phyloP scores from a whole-genome alignment of 1,284 basidiomycete species.

The Gastroboletus turbinatus region DNA sequence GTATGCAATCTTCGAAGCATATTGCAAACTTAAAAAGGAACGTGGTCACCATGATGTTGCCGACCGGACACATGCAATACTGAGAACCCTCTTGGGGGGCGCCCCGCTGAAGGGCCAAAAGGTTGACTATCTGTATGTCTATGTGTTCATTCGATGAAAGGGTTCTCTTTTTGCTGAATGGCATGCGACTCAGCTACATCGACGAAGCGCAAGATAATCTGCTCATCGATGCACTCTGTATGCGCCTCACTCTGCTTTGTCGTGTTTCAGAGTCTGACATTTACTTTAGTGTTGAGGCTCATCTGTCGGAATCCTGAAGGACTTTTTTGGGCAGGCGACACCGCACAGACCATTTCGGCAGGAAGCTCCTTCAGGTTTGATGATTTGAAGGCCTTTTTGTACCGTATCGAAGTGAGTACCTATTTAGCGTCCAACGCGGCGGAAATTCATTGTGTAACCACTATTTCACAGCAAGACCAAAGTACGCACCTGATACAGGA shows the following conservation, averaged over 20 bases:
- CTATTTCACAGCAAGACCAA: too few species aligned
- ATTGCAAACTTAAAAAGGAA: constrained; percentile 47
- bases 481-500: background rate
- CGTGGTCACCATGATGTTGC: constrained; percentile 56
- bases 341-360: too few species aligned
- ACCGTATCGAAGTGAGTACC: constrained; percentile 51
- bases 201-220: constrained; percentile 76
- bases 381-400: constrained; percentile 67
- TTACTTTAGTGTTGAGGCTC: constrained; percentile 38
- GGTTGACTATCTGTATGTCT: constrained; percentile 57
- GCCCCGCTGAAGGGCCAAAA: constrained; percentile 40
- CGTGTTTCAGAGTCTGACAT: background rate
- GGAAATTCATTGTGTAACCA: too few species aligned
- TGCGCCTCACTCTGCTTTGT: constrained; percentile 12
- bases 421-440: too few species aligned
- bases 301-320: constrained; percentile 66
- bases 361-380: constrained; percentile 46
- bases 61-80: constrained; percentile 61
- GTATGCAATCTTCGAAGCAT: constrained; percentile 57
- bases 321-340: constrained; percentile 74
- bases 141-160: background rate
- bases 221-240: constrained; percentile 63
- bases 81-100: constrained; percentile 37
- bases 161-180: background rate
- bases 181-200: constrained; percentile 51